A percentile compares a stretch with the other conserved stretches of the same genome.
Evolutionary conservation across 805 yeast genomes (phyloP).

Genomic region (Hanseniaspora clermontiae): DNA sequence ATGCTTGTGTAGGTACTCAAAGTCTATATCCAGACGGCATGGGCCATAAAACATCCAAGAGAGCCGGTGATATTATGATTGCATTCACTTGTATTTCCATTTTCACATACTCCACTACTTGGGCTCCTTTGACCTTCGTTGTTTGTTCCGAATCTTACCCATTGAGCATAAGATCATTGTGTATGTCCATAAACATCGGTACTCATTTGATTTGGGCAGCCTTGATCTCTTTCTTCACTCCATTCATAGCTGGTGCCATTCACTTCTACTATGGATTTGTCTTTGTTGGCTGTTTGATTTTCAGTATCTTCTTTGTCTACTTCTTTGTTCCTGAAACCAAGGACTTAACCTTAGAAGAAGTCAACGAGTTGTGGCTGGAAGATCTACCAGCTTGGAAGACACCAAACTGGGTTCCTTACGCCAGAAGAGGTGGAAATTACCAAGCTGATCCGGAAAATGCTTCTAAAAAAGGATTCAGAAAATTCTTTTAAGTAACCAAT

Average conservation of each 20-base stretch:
- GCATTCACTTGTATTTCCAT: slow-evolving; percentile 57
- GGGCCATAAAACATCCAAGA: slow-evolving; percentile 29
- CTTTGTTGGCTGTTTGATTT: slow-evolving; percentile 43
- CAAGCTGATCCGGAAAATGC: not conserved
- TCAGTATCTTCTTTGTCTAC: slow-evolving; percentile 47
- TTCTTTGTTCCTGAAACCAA: slow-evolving; percentile 63
- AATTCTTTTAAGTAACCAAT: not conserved
- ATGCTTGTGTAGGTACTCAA: slow-evolving; percentile 51
- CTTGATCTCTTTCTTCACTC: slow-evolving; percentile 55
- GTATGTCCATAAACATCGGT: slow-evolving; percentile 46
- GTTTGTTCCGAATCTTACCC: slow-evolving; percentile 60
- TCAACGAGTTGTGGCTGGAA: slow-evolving; percentile 45
- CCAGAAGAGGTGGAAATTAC: slow-evolving; percentile 10
- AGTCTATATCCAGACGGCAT: slow-evolving; percentile 32
- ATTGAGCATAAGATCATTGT: slow-evolving; percentile 50
- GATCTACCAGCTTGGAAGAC: slow-evolving; percentile 35
- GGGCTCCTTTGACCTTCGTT: slow-evolving; percentile 61
- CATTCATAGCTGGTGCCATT: slow-evolving; percentile 50
- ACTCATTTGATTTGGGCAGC: slow-evolving; percentile 58
- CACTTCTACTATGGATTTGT: slow-evolving; percentile 59
- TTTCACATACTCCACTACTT: slow-evolving; percentile 59
- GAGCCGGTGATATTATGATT: slow-evolving; percentile 59
- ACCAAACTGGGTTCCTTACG: slow-evolving; percentile 37
- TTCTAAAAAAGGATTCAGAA: slow-evolving; percentile 14
- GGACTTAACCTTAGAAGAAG: slow-evolving; percentile 69